phyloP scores from a whole-genome alignment of 169 alveolate genomes.

The Plasmodium ovale region DNA sequence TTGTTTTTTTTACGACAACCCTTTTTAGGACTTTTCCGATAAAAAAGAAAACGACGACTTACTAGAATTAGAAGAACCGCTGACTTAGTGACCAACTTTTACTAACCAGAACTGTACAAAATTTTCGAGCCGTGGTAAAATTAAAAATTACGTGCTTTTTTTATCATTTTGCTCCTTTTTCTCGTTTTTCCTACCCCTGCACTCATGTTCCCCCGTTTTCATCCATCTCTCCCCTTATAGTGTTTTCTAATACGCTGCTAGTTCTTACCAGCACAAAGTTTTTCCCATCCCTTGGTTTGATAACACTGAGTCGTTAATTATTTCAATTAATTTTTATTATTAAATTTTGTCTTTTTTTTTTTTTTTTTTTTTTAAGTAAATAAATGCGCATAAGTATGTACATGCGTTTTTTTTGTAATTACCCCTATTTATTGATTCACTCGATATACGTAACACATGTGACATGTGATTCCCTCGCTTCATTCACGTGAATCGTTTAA shows the following conservation, averaged over 20 bases:
- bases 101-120: not conserved
- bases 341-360: conserved; percentile 6
- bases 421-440: too few species aligned
- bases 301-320: not conserved
- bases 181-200: too few species aligned
- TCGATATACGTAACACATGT: too few species aligned
- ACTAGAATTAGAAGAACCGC: conserved; percentile 65
- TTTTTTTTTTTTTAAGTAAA: not conserved
- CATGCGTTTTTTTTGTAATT: too few species aligned
- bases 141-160: too few species aligned
- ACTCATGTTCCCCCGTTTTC: too few species aligned
- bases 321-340: conserved; percentile 5
- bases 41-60: conserved; percentile 66
- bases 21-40: conserved; percentile 61
- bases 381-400: not conserved
- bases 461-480: too few species aligned
- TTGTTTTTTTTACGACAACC: not conserved
- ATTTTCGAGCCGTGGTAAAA: too few species aligned
- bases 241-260: not conserved
- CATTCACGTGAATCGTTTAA: too few species aligned
- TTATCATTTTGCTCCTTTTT: too few species aligned
- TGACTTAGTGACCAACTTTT: conserved; percentile 2
- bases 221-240: too few species aligned
- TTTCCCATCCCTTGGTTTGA: not conserved
- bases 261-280: not conserved